Evolutionary conservation across 768 basidiomycete genomes (phyloP), one percentile per base, ranked within the genome.

Genomic region (Dictyophora rubrovolvata): DNA sequence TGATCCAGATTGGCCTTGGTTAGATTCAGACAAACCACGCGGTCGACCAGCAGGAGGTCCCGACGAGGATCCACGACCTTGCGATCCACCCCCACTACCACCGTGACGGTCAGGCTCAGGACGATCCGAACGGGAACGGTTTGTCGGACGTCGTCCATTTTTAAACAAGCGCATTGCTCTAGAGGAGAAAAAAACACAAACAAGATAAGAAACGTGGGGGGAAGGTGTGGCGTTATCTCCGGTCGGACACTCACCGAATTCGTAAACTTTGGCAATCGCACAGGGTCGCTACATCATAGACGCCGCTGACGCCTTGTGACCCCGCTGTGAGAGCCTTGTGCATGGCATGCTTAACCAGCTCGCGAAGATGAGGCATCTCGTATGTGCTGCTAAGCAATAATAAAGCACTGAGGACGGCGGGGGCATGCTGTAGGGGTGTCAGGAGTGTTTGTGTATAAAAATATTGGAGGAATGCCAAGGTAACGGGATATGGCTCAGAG

Each of bases 201-300:
- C 28, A 28, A 28, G 28, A 28, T 46, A 55, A 46, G 51, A n/a
- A n/a, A n/a, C 51, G n/a, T 53, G 12, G 11, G 33, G 33, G 20
- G 53, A 34, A 34, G 18, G 14, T 17, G 22, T 34, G 50, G 4
- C 16, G 48, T 53, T 42, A 50, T 49, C 48, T 14, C 23, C 28
- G 33, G 22, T 22, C 21, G 59, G 16, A 55, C 7, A 78, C 81
- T 53, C 71, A 87, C 85, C 93, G 78, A 64, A 96, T 92, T 67
- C 96, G 93, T 59, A 97, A 74, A 67, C 89, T 87, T 62, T 90
- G 82, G 69, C 87, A 89, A 63, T 84, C 89, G 67, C 91, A 93
- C 4, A 97, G 73, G 2, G 94, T 95, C 9, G 94, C 91, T 10
- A 96, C 93, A 69, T 96, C 93, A 68, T 97, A 97, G 48, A 97